These are phyloP conservation scores for Osmanthus fragrans DNA, from an alignment of 257 asterid genomes.

Conservation along the genomic window DNA sequence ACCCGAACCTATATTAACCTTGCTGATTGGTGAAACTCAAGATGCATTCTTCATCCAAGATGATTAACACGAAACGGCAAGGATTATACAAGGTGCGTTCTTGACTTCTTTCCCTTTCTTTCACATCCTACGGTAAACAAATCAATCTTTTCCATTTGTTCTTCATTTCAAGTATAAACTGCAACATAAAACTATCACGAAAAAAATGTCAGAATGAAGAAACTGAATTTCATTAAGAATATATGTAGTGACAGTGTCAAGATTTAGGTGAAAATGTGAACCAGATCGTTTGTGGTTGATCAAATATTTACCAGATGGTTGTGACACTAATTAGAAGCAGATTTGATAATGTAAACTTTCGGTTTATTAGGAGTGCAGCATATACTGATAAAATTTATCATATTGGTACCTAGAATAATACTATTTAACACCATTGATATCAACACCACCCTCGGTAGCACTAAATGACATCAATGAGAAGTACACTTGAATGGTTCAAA, in stretches of 20 bases:
- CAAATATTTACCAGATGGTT: background rate
- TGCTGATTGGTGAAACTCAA: conserved; percentile 17
- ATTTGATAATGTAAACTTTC: background rate
- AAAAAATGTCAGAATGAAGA: background rate
- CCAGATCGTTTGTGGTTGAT: background rate
- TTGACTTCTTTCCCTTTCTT: conserved; percentile 59
- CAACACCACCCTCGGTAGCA: no score
- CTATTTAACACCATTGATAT: no score
- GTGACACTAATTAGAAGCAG: background rate
- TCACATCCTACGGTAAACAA: background rate
- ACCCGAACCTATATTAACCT: conserved; percentile 64
- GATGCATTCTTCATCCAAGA: background rate
- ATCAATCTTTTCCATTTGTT: conserved; percentile 10
- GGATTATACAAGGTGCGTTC: conserved; percentile 66
- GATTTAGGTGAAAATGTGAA: background rate
- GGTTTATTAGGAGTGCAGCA: background rate
- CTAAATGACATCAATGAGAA: no score
- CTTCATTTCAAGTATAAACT: conserved; percentile 19
- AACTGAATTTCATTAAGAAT: background rate
- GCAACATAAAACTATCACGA: background rate
- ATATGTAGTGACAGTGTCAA: background rate
- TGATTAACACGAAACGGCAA: conserved; percentile 3
- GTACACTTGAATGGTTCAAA: no score
- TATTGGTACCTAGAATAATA: no score
- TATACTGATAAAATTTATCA: background rate